Evolutionary conservation across 2,329 filamentous ascomycete species (phyloP).

Genomic region (Thielaviopsis populi): DNA sequence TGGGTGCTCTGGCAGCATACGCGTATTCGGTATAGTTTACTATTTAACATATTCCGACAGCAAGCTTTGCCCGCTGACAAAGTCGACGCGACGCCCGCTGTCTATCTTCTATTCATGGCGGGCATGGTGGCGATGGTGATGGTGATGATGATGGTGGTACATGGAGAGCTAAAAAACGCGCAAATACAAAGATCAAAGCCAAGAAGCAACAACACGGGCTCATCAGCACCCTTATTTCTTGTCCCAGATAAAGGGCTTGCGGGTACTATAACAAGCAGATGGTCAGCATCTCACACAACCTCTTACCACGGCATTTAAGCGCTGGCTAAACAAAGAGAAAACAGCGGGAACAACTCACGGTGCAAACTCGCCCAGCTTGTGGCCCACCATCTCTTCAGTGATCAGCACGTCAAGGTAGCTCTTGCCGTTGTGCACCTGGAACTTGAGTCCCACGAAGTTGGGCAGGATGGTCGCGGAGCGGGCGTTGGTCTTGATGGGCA

Average conservation of each 20-base stretch:
- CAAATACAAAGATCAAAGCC: background rate
- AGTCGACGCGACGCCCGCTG: background rate
- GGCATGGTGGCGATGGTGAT: slow-evolving; percentile 4
- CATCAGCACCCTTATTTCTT: slow-evolving; percentile 23
- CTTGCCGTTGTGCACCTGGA: slow-evolving; percentile 87
- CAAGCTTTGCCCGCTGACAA: background rate
- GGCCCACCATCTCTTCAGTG: slow-evolving; percentile 91
- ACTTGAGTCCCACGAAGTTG: slow-evolving; percentile 78
- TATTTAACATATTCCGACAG: background rate
- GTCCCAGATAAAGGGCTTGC: slow-evolving; percentile 43
- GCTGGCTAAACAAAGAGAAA: background rate
- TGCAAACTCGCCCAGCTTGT: slow-evolving; percentile 87
- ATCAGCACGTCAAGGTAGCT: slow-evolving; percentile 67
- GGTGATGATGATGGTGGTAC: no score
- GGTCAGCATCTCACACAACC: background rate
- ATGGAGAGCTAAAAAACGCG: slow-evolving; percentile 2
- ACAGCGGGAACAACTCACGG: slow-evolving; percentile 42
- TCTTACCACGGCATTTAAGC: no score
- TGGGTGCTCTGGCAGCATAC: no score
- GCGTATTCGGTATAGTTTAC: no score
- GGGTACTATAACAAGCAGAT: slow-evolving; percentile 30
- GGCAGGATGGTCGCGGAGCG: slow-evolving; percentile 80
- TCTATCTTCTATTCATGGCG: background rate
- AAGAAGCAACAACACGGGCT: background rate
- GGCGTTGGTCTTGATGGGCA: slow-evolving; percentile 72